Conservation (phyloP, 176 grass and related monocot genomes). For the Raddia guianensis region DNA sequence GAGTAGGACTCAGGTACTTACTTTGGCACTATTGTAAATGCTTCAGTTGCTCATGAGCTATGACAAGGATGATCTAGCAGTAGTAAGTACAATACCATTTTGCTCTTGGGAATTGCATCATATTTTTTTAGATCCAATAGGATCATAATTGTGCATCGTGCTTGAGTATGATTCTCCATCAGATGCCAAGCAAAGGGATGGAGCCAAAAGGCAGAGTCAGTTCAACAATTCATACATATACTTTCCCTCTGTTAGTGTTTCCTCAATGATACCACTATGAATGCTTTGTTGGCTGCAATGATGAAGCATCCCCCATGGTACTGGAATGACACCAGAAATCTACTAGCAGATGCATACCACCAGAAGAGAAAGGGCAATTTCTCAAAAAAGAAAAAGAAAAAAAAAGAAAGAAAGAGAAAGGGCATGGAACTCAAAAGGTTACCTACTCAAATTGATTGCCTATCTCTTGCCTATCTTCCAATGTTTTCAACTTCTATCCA, state of each 20-base stretch:
- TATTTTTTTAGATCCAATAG: too few relatives aligned
- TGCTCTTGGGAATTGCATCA: background rate
- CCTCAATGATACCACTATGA: background rate
- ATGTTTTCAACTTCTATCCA: background rate
- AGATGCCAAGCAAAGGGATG: slow-evolving; percentile 21
- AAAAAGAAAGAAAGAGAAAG: too few relatives aligned
- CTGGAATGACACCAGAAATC: background rate
- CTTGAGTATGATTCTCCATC: slow-evolving; percentile 35
- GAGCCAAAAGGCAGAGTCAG: slow-evolving; percentile 20
- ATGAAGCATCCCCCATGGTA: slow-evolving; percentile 17
- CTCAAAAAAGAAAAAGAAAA: too few relatives aligned
- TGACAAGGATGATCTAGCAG: slow-evolving; percentile 10
- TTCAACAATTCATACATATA: background rate
- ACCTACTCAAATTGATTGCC: background rate
- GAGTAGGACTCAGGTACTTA: slow-evolving; percentile 31
- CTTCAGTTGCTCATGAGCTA: slow-evolving; percentile 6
- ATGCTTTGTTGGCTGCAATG: slow-evolving; percentile 29
- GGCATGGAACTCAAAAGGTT: background rate
- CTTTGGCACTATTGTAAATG: slow-evolving; percentile 27
- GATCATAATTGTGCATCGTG: slow-evolving; percentile 9
- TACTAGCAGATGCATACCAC: slow-evolving; percentile 4
- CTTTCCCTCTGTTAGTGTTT: background rate
- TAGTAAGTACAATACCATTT: background rate
- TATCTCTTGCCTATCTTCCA: too few relatives aligned
- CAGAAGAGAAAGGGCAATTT: background rate